These are phyloP conservation scores for Lolium rigidum DNA, from an alignment of 176 grass and related monocot species.

Conservation along the genomic window DNA sequence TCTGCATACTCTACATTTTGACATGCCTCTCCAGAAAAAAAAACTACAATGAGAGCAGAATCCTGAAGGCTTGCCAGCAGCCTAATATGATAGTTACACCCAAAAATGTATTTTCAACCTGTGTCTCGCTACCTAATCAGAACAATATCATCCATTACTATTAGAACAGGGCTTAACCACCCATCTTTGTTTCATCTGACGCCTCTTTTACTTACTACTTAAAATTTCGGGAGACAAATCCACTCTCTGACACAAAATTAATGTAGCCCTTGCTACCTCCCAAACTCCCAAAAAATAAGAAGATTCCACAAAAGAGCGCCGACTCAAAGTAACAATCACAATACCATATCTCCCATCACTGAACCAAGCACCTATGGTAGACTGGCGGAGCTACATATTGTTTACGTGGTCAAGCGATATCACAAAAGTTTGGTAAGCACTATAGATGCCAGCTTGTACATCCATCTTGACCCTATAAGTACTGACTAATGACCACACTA, in stretches of 20 bases:
- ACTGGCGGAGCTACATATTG: too few relatives aligned
- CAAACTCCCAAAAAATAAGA: too few relatives aligned
- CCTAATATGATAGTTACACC: conserved; percentile 18
- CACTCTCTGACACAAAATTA: neutral
- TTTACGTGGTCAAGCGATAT: too few relatives aligned
- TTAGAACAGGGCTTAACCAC: neutral
- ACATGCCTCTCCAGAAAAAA: conserved; percentile 14
- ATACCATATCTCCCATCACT: too few relatives aligned
- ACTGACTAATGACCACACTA: too few relatives aligned
- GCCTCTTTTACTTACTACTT: conserved; percentile 1
- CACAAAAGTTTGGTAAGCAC: too few relatives aligned
- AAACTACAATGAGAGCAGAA: neutral
- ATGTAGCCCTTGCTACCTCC: neutral
- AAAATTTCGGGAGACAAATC: neutral
- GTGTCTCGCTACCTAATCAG: neutral
- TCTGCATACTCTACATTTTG: neutral
- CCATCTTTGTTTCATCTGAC: neutral
- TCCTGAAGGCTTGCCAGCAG: neutral
- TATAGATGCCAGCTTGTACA: too few relatives aligned
- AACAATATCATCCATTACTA: neutral
- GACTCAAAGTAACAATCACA: too few relatives aligned
- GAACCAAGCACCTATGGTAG: too few relatives aligned
- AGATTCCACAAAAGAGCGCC: too few relatives aligned
- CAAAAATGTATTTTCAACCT: neutral
- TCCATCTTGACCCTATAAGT: too few relatives aligned